A percentile compares a stretch with the other conserved stretches of the same genome.
These are phyloP conservation scores for Dichotomopilus funicola DNA, from an alignment of 2,329 filamentous ascomycete genomes.

Conservation along the genomic window DNA sequence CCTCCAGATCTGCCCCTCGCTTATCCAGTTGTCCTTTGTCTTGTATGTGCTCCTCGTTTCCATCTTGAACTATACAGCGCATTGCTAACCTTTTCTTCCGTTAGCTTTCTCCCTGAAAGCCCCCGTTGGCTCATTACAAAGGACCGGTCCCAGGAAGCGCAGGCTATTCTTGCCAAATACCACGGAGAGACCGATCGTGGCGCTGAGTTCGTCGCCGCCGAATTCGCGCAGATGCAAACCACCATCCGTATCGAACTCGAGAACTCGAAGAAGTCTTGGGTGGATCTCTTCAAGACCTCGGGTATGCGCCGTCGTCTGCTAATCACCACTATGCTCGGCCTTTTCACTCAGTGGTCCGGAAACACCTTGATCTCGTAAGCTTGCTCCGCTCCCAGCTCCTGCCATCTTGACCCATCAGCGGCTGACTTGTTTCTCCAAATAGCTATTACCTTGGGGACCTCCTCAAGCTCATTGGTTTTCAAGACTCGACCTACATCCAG, in stretches of 20 bases:
- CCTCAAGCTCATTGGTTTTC: slow-evolving; percentile 38
- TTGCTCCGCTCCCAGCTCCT: not conserved
- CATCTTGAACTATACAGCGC: not conserved
- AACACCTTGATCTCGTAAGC: slow-evolving; percentile 2
- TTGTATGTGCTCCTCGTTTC: slow-evolving; percentile 20
- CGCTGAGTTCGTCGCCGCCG: slow-evolving; percentile 40
- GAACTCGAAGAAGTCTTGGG: slow-evolving; percentile 35
- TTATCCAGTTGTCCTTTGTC: slow-evolving; percentile 35
- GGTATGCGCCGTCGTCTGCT: slow-evolving; percentile 35
- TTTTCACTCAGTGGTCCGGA: slow-evolving; percentile 45
- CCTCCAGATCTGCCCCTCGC: slow-evolving; percentile 39
- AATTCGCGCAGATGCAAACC: slow-evolving; percentile 45
- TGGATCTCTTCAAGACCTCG: slow-evolving; percentile 31
- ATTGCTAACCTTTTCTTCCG: not conserved
- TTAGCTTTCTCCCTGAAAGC: slow-evolving; percentile 42
- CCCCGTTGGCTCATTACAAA: slow-evolving; percentile 52
- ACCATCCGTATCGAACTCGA: slow-evolving; percentile 39
- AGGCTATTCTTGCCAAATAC: slow-evolving; percentile 44
- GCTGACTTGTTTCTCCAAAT: not conserved
- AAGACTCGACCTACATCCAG: slow-evolving; percentile 32
- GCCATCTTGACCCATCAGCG: not conserved
- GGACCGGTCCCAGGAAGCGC: slow-evolving; percentile 44
- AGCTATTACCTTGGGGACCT: slow-evolving; percentile 40
- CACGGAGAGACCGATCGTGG: slow-evolving; percentile 42
- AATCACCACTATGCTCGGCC: slow-evolving; percentile 41